A percentile compares a stretch with the other conserved stretches of the same genome.
phyloP scores from a whole-genome alignment of 164 flowering plant species.

The Stephania japonica region DNA sequence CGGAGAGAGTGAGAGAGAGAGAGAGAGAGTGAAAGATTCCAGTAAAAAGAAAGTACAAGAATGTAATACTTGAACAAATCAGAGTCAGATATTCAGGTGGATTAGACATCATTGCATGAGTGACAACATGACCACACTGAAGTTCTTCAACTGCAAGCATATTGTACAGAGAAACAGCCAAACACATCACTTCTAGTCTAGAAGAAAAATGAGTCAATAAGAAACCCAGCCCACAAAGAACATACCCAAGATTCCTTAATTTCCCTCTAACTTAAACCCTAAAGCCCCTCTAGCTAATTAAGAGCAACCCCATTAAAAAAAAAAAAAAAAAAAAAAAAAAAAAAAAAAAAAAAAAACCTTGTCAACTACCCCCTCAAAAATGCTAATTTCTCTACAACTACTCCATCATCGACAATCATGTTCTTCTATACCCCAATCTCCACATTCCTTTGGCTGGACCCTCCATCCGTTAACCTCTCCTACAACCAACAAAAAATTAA shows the following conservation, averaged over 20 bases:
- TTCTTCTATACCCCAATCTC: background rate
- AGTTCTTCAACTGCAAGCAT: background rate
- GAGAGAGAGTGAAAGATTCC: background rate
- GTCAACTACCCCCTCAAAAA: constrained; percentile 1
- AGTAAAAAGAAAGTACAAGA: background rate
- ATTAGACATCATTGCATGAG: background rate
- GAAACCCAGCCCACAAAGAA: constrained; percentile 1
- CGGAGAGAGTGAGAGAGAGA: background rate
- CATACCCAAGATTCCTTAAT: background rate
- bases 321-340: too few species aligned
- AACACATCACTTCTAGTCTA: constrained; percentile 4
- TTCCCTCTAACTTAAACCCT: background rate
- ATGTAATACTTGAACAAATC: background rate
- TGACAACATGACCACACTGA: background rate
- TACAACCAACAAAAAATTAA: constrained; percentile 2
- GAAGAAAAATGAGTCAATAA: background rate
- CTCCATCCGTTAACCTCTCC: background rate
- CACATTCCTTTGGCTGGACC: constrained; percentile 3
- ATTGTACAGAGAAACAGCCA: constrained; percentile 4
- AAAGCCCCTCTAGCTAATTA: background rate
- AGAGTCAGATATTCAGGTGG: background rate
- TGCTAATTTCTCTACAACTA: constrained; percentile 2
- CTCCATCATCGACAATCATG: background rate
- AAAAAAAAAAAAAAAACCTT: background rate
- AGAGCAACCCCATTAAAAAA: background rate